phyloP scores from a whole-genome alignment of 2,329 filamentous ascomycete species.

The Incumbomyces delicatus region DNA sequence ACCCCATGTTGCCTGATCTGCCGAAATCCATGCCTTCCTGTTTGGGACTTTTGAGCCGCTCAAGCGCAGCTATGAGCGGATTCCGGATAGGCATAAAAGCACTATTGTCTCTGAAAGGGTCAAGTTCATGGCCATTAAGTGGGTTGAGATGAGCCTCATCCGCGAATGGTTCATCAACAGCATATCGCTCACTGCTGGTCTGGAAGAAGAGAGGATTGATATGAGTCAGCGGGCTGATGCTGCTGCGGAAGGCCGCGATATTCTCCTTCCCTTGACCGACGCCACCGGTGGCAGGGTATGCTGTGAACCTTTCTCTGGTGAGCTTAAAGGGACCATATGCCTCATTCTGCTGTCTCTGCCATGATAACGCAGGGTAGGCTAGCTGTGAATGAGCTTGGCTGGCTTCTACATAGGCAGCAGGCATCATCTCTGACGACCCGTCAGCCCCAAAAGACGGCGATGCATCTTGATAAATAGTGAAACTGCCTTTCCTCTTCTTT shows the following conservation, averaged over 20 bases:
- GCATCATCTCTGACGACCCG: slow-evolving; percentile 3
- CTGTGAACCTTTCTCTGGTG: slow-evolving; percentile 9
- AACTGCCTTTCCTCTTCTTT: slow-evolving; percentile 23
- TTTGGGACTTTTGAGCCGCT: neutral
- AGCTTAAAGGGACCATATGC: slow-evolving; percentile 2
- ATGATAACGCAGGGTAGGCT: slow-evolving; percentile 7
- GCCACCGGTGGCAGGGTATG: slow-evolving; percentile 10
- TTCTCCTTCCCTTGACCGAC: slow-evolving; percentile 14
- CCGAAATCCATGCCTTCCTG: neutral
- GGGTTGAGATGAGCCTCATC: neutral
- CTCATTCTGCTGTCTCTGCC: neutral
- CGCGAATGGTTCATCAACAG: neutral
- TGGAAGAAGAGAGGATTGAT: slow-evolving; percentile 7
- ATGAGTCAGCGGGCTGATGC: neutral
- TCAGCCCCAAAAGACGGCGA: slow-evolving; percentile 11
- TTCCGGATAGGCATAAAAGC: slow-evolving; percentile 1
- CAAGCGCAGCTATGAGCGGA: slow-evolving; percentile 1
- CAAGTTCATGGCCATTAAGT: neutral
- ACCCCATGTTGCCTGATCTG: neutral
- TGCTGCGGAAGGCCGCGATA: slow-evolving; percentile 1
- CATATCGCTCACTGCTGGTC: neutral
- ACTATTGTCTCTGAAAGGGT: slow-evolving; percentile 2
- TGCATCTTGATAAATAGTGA: slow-evolving; percentile 31
- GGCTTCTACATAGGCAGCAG: slow-evolving; percentile 8
- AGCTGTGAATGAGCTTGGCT: slow-evolving; percentile 5